Conservation (phyloP, 305 asterid species). For the Salvia sclarea region DNA sequence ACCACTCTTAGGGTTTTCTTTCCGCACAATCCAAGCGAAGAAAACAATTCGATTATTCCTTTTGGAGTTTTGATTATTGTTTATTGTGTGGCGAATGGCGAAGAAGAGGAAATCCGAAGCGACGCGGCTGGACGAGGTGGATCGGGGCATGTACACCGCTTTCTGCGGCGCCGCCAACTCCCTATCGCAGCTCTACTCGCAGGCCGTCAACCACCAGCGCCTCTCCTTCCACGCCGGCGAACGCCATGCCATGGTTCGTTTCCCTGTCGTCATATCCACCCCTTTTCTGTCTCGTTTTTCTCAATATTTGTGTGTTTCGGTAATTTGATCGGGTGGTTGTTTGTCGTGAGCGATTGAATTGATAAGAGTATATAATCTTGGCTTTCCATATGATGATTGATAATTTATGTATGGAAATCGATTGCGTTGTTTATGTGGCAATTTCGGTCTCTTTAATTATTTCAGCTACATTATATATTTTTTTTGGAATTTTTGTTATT, state of each 20-base stretch:
- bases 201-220: slow-evolving; percentile 59
- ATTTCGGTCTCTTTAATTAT: neutral
- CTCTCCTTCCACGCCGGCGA: slow-evolving; percentile 66
- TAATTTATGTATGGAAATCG: neutral
- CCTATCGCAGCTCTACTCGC: slow-evolving; percentile 65
- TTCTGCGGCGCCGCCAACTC: slow-evolving; percentile 60
- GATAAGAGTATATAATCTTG: slow-evolving; percentile 6
- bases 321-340: neutral
- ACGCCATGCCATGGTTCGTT: slow-evolving; percentile 57
- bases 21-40: neutral
- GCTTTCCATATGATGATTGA: neutral
- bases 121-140: slow-evolving; percentile 61
- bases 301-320: slow-evolving; percentile 9
- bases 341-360: slow-evolving; percentile 8
- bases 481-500: neutral
- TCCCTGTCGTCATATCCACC: neutral
- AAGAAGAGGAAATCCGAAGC: slow-evolving; percentile 71
- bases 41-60: neutral
- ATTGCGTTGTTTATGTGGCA: neutral
- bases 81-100: slow-evolving; percentile 36
- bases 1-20: slow-evolving; percentile 34
- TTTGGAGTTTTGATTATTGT: neutral
- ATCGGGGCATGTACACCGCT: slow-evolving; percentile 58
- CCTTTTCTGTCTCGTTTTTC: neutral
- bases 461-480: neutral